phyloP scores from a whole-genome alignment of 768 basidiomycete genomes.

The Glaciozyma antarctica region DNA sequence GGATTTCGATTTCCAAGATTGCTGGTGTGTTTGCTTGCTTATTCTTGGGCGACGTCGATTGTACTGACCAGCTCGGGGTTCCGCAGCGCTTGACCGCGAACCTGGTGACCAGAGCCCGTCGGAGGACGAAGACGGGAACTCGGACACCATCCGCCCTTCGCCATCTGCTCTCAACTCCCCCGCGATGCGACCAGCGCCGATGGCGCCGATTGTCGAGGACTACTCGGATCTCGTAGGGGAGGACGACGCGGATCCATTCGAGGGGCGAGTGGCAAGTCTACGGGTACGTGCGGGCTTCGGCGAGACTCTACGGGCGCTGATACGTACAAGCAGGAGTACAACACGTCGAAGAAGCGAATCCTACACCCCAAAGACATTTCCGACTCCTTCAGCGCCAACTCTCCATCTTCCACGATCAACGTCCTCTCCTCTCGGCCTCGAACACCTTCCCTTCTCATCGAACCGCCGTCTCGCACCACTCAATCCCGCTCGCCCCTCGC shows the following conservation, averaged over 20 bases:
- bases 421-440: constrained; percentile 11
- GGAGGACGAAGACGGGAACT: constrained; percentile 9
- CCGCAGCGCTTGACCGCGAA: constrained; percentile 18
- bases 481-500: constrained; percentile 13
- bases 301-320: not conserved
- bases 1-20: constrained; percentile 75
- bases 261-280: constrained; percentile 73
- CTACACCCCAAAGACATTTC: constrained; percentile 73
- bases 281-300: constrained; percentile 47
- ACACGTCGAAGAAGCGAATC: constrained; percentile 59
- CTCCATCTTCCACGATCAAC: constrained; percentile 5
- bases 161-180: not conserved
- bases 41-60: not conserved
- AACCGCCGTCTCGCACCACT: not conserved
- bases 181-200: constrained; percentile 37
- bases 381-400: constrained; percentile 8
- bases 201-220: constrained; percentile 66
- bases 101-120: not conserved
- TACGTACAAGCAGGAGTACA: constrained; percentile 51
- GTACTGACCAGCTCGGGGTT: not conserved
- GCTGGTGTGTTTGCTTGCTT: constrained; percentile 47
- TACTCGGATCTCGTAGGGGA: constrained; percentile 79
- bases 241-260: constrained; percentile 60
- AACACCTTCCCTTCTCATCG: not conserved
- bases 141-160: not conserved